These are phyloP conservation scores for Mycena rosella DNA, from an alignment of 768 basidiomycete genomes.

Conservation along the genomic window DNA sequence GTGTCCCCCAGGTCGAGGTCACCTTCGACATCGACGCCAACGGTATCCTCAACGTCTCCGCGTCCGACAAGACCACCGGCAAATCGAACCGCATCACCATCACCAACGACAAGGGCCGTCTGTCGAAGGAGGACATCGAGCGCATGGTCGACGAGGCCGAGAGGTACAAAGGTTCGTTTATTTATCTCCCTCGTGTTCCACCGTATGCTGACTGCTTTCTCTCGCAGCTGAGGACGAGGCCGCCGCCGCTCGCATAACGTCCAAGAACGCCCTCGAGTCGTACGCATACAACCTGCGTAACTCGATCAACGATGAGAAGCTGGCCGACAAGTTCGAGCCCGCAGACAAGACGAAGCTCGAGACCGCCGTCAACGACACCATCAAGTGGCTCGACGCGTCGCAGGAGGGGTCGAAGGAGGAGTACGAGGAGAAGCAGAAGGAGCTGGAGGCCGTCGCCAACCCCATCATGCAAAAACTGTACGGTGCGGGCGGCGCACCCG, in stretches of 20 bases:
- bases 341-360: constrained; percentile 90
- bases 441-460: constrained; percentile 87
- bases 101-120: constrained; percentile 96
- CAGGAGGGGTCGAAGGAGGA: constrained; percentile 95
- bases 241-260: constrained; percentile 81
- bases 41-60: constrained; percentile 96
- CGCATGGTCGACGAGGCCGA: constrained; percentile 97
- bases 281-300: constrained; percentile 97
- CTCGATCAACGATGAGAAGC: constrained; percentile 86
- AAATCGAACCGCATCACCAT: constrained; percentile 96
- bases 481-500: constrained; percentile 64
- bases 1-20: constrained; percentile 97
- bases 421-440: constrained; percentile 93
- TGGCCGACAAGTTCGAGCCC: constrained; percentile 88
- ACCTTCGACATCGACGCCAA: constrained; percentile 99
- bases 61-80: constrained; percentile 96
- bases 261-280: constrained; percentile 95
- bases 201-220: constrained; percentile 34
- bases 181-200: constrained; percentile 8
- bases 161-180: constrained; percentile 82
- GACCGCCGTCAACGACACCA: constrained; percentile 83
- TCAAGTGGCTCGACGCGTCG: constrained; percentile 87
- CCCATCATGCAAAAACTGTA: constrained; percentile 83
- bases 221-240: constrained; percentile 84
- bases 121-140: constrained; percentile 98